A percentile compares a stretch with the other conserved stretches of the same genome.
Evolutionary conservation across 345 rosid species (phyloP).

Genomic region (Streptanthus diversifolius): DNA sequence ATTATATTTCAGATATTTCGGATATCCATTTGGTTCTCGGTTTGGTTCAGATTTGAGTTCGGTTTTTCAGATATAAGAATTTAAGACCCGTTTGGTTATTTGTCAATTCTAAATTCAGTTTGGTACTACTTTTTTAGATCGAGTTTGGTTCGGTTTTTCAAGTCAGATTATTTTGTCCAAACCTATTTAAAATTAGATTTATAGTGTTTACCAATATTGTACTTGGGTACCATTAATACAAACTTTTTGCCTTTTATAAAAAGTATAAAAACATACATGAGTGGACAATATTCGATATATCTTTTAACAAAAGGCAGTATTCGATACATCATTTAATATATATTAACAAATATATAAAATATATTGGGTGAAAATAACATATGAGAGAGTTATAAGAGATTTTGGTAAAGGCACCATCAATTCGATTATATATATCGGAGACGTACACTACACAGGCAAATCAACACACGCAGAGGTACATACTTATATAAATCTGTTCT

Average conservation of each 20-base stretch:
- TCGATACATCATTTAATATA: background rate
- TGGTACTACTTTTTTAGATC: too few relatives aligned
- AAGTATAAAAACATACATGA: background rate
- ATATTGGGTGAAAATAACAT: background rate
- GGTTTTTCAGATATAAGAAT: too few relatives aligned
- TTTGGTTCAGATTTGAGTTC: too few relatives aligned
- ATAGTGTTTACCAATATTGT: background rate
- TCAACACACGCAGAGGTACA: background rate
- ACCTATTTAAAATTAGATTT: background rate
- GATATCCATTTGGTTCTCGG: too few relatives aligned
- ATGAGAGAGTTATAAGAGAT: background rate
- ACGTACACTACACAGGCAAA: slow-evolving; percentile 3
- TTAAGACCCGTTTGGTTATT: too few relatives aligned
- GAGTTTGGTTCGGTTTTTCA: too few relatives aligned
- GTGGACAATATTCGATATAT: too few relatives aligned
- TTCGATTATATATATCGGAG: background rate
- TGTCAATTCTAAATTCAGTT: too few relatives aligned
- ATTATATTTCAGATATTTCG: too few relatives aligned
- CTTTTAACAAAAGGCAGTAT: too few relatives aligned
- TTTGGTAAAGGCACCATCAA: slow-evolving; percentile 2
- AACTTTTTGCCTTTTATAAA: background rate
- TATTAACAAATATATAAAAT: background rate
- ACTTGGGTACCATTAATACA: background rate
- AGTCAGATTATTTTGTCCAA: too few relatives aligned
- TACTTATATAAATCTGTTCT: background rate